Conservation (phyloP, 2,329 filamentous ascomycete species). For the Cytospora schulzeri region DNA sequence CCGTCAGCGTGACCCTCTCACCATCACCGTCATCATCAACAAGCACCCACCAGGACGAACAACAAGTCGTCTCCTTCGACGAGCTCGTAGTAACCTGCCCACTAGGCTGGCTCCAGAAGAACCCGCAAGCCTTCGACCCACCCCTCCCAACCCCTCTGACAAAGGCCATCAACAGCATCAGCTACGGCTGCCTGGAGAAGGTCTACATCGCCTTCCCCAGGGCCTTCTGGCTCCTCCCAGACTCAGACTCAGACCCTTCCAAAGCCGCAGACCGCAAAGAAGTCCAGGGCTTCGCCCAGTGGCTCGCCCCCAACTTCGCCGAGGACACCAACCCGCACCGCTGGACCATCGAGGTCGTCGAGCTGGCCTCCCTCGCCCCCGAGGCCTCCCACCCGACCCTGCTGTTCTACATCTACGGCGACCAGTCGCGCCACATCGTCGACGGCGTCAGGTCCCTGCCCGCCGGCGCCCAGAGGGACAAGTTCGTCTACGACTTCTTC, state of each 20-base stretch:
- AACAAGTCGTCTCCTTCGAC: constrained; percentile 51
- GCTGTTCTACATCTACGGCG: constrained; percentile 78
- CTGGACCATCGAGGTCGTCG: constrained; percentile 79
- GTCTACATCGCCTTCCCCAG: constrained; percentile 70
- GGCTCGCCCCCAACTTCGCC: constrained; percentile 72
- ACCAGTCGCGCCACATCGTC: constrained; percentile 52
- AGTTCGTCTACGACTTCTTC: constrained; percentile 67
- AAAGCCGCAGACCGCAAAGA: constrained; percentile 45
- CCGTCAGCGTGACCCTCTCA: constrained; percentile 21
- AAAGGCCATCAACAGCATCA: constrained; percentile 63
- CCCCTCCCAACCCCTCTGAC: constrained; percentile 58
- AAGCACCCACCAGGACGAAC: not conserved
- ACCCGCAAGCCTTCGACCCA: constrained; percentile 61
- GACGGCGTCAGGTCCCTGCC: constrained; percentile 43
- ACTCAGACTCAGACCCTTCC: constrained; percentile 39
- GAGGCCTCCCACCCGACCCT: constrained; percentile 72
- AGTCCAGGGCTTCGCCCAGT: constrained; percentile 72
- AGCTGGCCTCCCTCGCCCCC: constrained; percentile 66
- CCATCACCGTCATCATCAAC: not conserved
- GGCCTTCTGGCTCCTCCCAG: constrained; percentile 82
- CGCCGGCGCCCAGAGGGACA: constrained; percentile 50
- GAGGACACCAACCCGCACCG: constrained; percentile 58
- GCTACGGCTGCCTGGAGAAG: constrained; percentile 74
- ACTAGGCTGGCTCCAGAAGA: constrained; percentile 68
- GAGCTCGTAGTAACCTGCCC: constrained; percentile 70